Evolutionary conservation across 2,329 filamentous ascomycete species (phyloP).

Genomic region (Tricladium varicosporioides): DNA sequence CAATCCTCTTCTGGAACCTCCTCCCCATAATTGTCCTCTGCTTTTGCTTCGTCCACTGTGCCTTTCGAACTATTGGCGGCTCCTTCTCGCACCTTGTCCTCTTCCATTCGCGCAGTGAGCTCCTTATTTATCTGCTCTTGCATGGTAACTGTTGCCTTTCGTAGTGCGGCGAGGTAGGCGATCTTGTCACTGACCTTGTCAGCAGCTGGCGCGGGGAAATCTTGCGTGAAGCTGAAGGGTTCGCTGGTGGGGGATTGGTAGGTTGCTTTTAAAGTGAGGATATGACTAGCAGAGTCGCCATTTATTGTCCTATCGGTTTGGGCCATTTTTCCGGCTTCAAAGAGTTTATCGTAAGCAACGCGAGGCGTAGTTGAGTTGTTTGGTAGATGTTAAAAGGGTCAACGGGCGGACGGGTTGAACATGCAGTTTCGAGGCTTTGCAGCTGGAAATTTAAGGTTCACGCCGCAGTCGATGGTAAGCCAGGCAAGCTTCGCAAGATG

Average conservation of each 20-base stretch:
- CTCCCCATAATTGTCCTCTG: constrained; percentile 83
- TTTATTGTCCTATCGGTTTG: background rate
- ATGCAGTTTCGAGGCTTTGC: background rate
- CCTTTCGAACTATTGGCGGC: constrained; percentile 24
- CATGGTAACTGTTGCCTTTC: constrained; percentile 53
- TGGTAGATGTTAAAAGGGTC: background rate
- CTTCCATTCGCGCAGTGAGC: constrained; percentile 71
- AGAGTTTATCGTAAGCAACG: background rate
- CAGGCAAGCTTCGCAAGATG: background rate
- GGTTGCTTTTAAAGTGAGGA: constrained; percentile 36
- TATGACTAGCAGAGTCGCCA: background rate
- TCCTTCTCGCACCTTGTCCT: constrained; percentile 58
- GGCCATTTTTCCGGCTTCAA: constrained; percentile 6
- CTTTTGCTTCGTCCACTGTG: constrained; percentile 38
- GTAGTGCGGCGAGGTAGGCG: constrained; percentile 58
- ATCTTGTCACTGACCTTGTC: constrained; percentile 49
- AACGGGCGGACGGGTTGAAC: background rate
- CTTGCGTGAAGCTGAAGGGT: constrained; percentile 43
- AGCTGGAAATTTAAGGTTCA: background rate
- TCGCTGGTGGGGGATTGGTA: constrained; percentile 54
- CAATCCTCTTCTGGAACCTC: constrained; percentile 70
- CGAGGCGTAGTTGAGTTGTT: background rate
- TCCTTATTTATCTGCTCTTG: constrained; percentile 69
- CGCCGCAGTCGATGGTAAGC: background rate
- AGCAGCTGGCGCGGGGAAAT: constrained; percentile 37